Conservation (phyloP, 148 eudicot genomes). For the Amaranthus palmeri region DNA sequence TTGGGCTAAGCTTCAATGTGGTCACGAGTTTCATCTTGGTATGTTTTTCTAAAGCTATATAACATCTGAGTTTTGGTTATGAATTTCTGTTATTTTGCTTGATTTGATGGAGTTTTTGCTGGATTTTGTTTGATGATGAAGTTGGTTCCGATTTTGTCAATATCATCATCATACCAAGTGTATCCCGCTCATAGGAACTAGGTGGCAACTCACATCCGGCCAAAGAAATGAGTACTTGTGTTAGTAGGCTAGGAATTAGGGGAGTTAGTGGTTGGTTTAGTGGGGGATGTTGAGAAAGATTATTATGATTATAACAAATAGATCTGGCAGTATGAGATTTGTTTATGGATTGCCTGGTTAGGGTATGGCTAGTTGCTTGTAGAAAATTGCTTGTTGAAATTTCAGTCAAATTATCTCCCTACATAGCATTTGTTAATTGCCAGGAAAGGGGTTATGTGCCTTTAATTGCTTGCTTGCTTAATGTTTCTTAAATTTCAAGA, state of each 20-base stretch:
- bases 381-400: neutral
- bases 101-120: neutral
- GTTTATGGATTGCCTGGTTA: conserved; percentile 4
- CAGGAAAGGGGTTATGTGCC: too few species aligned
- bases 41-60: conserved; percentile 13
- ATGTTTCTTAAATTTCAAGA: neutral
- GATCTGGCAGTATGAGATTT: neutral
- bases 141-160: neutral
- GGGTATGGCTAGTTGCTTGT: neutral
- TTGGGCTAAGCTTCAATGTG: conserved; percentile 90
- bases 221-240: neutral
- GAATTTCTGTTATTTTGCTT: neutral
- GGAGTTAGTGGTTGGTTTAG: neutral
- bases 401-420: neutral
- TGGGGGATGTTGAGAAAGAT: neutral
- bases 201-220: too few species aligned
- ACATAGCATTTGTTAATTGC: too few species aligned
- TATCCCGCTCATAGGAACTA: too few species aligned
- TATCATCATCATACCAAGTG: too few species aligned
- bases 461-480: neutral
- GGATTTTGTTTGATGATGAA: neutral
- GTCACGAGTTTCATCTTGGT: conserved; percentile 95
- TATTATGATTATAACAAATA: neutral
- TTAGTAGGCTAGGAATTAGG: neutral
- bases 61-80: conserved; percentile 5